Evolutionary conservation across 257 asterid genomes (phyloP), one percentile per base, ranked within the genome.

Genomic region (Solanum etuberosum): DNA sequence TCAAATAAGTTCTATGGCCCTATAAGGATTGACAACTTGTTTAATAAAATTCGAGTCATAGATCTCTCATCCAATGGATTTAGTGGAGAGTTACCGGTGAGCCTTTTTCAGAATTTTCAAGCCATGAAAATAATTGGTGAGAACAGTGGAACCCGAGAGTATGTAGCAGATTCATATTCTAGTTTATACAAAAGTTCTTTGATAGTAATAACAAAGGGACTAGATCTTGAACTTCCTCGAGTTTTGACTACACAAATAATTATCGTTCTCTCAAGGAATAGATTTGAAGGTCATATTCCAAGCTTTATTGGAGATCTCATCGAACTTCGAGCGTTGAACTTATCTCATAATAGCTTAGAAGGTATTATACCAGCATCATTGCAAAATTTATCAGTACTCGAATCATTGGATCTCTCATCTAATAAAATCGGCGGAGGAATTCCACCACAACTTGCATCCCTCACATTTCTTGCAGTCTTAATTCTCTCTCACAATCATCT

Each of bases 201-300:
- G n/a, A n/a, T n/a, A n/a, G n/a, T n/a, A n/a, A n/a, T n/a, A n/a
- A n/a, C n/a, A n/a, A n/a, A n/a, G n/a, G n/a, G n/a, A n/a, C n/a
- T n/a, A n/a, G n/a, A n/a, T n/a, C 0, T 0, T n/a, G n/a, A n/a
- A n/a, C 7, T 46, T 46, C 18, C 2, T 38, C 0, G 1, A 37
- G 9, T 73, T 21, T 31, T 71, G 31, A 73, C 9, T 11, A 27
- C 37, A 13, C 15, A 18, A 10, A 34, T 18, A 16, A 43, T 71
- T 9, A 54, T 86, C 16, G 43, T 74, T 86, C 48, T 86, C 74
- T 86, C 88, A 18, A 73, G 9, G 6, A 86, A 86, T 15, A 74
- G 80, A 32, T 86, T 86, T 51, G n/a, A 9, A 15, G 88, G 85
- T 15, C 16, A n/a, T 7, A 74, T 86, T 57, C 77, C 88, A 51